A percentile compares a stretch with the other conserved stretches of the same genome.
Evolutionary conservation across 805 yeast species (phyloP).

Genomic region (Suhomyces faveliae): DNA sequence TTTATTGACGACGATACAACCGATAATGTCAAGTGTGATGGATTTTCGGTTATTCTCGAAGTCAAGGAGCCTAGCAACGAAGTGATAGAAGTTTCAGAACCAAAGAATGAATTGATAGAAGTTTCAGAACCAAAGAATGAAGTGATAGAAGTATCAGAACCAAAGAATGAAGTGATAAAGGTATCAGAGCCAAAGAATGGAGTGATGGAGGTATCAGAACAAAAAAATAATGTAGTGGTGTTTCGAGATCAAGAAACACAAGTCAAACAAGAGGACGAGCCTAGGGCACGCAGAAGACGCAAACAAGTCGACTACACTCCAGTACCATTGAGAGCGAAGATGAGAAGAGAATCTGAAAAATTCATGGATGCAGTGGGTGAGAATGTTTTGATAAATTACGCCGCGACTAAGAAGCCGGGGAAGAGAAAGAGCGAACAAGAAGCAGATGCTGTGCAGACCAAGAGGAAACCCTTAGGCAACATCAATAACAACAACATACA

Average conservation of each 20-base stretch:
- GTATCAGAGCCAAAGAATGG: not conserved
- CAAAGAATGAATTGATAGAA: too few species aligned
- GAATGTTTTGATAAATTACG: constrained; percentile 19
- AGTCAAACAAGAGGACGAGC: constrained; percentile 1
- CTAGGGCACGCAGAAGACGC: constrained; percentile 49
- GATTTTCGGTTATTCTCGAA: constrained; percentile 4
- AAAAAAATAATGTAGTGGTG: not conserved
- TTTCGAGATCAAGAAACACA: not conserved
- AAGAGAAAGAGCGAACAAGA: not conserved
- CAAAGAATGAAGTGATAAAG: not conserved
- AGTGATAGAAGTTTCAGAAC: not conserved
- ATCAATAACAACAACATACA: not conserved
- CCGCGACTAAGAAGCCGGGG: constrained; percentile 6
- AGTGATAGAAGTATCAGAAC: too few species aligned
- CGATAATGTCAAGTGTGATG: not conserved
- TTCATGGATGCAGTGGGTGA: constrained; percentile 59
- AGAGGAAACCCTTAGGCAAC: not conserved
- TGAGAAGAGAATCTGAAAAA: constrained; percentile 63
- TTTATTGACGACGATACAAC: not conserved
- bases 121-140: too few species aligned
- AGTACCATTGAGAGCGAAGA: constrained; percentile 64
- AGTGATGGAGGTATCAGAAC: not conserved
- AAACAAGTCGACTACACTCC: constrained; percentile 63
- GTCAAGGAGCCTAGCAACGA: constrained; percentile 4
- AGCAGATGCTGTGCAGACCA: not conserved